Evolutionary conservation across 441 rosid genomes (phyloP).

Genomic region (Corymbia citriodora): DNA sequence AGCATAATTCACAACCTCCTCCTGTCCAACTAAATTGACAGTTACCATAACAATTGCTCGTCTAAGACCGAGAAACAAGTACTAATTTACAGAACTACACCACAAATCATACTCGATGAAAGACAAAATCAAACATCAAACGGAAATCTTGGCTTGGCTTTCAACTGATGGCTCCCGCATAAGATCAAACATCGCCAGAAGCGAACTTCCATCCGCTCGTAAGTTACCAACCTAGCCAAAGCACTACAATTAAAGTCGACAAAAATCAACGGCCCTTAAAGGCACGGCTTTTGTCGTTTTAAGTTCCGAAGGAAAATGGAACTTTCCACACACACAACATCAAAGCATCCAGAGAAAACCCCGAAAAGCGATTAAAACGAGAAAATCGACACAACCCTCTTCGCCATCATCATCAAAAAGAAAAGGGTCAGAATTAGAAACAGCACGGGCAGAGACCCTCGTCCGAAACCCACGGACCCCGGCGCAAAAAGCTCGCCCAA

Average conservation of each 20-base stretch:
- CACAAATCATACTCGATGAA: neutral
- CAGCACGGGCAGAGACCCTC: neutral
- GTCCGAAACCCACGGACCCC: neutral
- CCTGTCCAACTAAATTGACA: neutral
- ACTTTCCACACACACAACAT: neutral
- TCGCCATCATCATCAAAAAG: neutral
- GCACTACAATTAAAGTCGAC: neutral
- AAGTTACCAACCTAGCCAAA: neutral
- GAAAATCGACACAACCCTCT: neutral
- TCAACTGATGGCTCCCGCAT: neutral
- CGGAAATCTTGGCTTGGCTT: neutral
- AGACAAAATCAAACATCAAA: neutral
- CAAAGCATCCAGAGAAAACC: neutral
- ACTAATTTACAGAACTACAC: neutral
- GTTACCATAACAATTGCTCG: neutral
- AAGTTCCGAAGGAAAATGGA: neutral
- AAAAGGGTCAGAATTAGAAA: neutral
- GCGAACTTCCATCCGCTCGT: neutral
- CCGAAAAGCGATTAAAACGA: neutral
- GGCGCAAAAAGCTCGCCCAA: neutral
- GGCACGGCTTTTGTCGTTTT: neutral
- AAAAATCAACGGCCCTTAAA: neutral
- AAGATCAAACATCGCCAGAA: neutral
- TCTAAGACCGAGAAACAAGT: neutral
- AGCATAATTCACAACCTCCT: neutral